Conservation (phyloP, 1,284 basidiomycete species). For the Ceratobasidium theobromae region DNA sequence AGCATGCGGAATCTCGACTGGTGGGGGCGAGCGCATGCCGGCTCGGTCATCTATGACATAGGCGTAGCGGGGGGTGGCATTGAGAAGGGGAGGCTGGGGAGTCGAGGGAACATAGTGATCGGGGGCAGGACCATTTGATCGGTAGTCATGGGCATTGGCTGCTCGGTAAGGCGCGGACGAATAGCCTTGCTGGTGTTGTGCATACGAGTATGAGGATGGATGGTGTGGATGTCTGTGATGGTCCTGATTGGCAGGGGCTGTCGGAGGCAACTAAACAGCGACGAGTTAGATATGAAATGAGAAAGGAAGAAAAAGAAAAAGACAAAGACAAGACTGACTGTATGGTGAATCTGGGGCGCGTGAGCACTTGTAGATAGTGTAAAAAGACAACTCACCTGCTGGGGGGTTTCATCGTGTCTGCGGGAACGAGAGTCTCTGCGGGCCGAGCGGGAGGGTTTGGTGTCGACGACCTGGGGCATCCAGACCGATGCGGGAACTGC, state of each 20-base stretch:
- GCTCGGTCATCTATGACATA: conserved; percentile 30
- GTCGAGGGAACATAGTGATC: conserved; percentile 1
- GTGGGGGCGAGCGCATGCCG: conserved; percentile 20
- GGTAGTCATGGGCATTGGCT: conserved; percentile 1
- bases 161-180: neutral
- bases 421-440: conserved; percentile 20
- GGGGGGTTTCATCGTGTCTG: conserved; percentile 7
- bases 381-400: neutral
- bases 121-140: neutral
- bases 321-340: conserved; percentile 27
- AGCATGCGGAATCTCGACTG: conserved; percentile 20
- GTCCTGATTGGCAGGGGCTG: neutral
- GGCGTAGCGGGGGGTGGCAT: conserved; percentile 7
- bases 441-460: conserved; percentile 5
- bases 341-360: conserved; percentile 3
- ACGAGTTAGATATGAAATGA: conserved; percentile 12
- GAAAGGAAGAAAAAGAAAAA: conserved; percentile 18
- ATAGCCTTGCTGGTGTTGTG: conserved; percentile 8
- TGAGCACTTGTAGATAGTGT: neutral
- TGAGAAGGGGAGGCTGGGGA: conserved; percentile 7
- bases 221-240: conserved; percentile 11
- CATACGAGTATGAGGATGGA: conserved; percentile 2
- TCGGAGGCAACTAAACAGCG: neutral
- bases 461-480: conserved; percentile 23
- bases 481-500: conserved; percentile 16